phyloP scores from a whole-genome alignment of 331 rosid genomes.

The Ulmus americana region DNA sequence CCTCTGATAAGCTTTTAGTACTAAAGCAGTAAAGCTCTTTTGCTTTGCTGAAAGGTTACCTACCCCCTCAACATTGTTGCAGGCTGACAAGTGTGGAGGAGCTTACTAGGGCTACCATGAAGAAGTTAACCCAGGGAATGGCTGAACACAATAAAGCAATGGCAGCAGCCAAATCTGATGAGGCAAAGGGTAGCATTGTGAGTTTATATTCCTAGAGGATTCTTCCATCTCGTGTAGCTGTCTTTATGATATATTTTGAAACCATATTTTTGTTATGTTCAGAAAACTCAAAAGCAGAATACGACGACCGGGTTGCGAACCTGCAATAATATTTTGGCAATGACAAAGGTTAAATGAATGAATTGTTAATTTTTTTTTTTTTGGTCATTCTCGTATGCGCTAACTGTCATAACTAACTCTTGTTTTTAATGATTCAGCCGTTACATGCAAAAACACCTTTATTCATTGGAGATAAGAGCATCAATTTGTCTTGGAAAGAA shows the following conservation, averaged over 20 bases:
- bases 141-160: slow-evolving; percentile 86
- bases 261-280: slow-evolving; percentile 21
- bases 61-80: slow-evolving; percentile 9
- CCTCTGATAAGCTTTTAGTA: too few species aligned
- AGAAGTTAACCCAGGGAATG: slow-evolving; percentile 96
- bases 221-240: slow-evolving; percentile 15
- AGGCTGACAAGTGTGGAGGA: slow-evolving; percentile 83
- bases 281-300: slow-evolving; percentile 92
- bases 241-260: slow-evolving; percentile 2
- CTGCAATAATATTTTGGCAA: slow-evolving; percentile 79
- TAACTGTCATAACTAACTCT: slow-evolving; percentile 7
- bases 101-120: slow-evolving; percentile 83
- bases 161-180: slow-evolving; percentile 89
- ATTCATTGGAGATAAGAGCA: slow-evolving; percentile 79
- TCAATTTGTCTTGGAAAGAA: slow-evolving; percentile 94
- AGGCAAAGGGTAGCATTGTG: slow-evolving; percentile 76
- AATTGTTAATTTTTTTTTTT: neutral
- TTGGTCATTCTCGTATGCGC: slow-evolving; percentile 11
- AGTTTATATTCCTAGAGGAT: slow-evolving; percentile 30
- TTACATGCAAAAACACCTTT: slow-evolving; percentile 76
- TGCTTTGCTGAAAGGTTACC: too few species aligned
- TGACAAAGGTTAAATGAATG: slow-evolving; percentile 61
- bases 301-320: slow-evolving; percentile 89
- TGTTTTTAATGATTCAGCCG: slow-evolving; percentile 40
- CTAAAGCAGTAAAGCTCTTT: too few species aligned